Evolutionary conservation across 2,329 filamentous ascomycete species (phyloP), one percentile per base, ranked within the genome.

Genomic region (Cryphonectria nitschkei): DNA sequence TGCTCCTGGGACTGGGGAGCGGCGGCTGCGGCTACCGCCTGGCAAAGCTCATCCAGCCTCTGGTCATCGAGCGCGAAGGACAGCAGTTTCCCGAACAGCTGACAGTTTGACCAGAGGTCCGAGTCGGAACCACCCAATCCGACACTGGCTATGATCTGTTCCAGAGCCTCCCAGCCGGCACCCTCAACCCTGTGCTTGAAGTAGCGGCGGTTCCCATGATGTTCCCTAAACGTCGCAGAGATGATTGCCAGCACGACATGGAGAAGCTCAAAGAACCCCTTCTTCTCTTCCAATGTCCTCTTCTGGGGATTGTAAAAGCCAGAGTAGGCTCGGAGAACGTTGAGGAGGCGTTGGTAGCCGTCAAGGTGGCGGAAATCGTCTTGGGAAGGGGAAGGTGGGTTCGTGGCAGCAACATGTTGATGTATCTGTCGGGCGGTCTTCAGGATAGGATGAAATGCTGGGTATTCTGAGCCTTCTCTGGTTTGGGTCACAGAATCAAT

Each of bases 181-280:
- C 89, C 90, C 71, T 93, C 88, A 41, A 97, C 89, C 74, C 89
- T 87, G 75, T 90, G 90, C 71, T 89, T 88, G 79, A 98, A 98
- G 82, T 95, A 98, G 75, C 93, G 89, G 77, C 91, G 88, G 81
- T 98, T 99, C 29, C 95, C 95, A 63, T 91, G 86, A 80, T 98
- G 94, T 62, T 90, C 89, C 68, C 89, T 88, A 74, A 99, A 87
- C 19, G 90, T 90, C 64, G 92, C 91, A 1, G 92, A 91, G 39
- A 98, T 82, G 19, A 96, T 88, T 43, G 89, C 89, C 54, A 96
- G 83, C n/a, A 92, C 86, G 11, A 87, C 87, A 76, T 94, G 89
- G 26, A 97, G 83, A 26, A 95, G 83, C 72, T 88, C 86, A 76
- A 94, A 92, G 70, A 93, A 84, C 61, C 85, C 84, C 70, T 84